phyloP scores from a whole-genome alignment of 2,329 filamentous ascomycete species.

The Cercospora nicotianae region DNA sequence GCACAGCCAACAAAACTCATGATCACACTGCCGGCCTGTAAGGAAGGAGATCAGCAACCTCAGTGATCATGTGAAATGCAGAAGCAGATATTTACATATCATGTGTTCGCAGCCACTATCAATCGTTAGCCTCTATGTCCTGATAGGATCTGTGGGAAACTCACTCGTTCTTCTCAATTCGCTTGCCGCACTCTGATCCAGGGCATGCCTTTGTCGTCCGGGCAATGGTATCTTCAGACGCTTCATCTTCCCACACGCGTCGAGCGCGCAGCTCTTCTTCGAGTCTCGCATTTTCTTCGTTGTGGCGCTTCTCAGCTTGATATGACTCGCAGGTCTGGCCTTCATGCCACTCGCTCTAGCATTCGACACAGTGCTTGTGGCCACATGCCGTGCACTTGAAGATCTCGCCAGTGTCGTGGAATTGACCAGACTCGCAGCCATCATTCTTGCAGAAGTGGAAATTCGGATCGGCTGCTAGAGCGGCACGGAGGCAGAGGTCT shows the following conservation, averaged over 20 bases:
- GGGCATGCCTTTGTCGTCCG: too few relatives aligned
- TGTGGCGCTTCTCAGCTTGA: too few relatives aligned
- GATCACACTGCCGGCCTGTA: conserved; percentile 10
- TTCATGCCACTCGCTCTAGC: conserved; percentile 28
- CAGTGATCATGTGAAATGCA: background rate
- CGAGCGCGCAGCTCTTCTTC: too few relatives aligned
- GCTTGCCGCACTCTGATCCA: too few relatives aligned
- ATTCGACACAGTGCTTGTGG: conserved; percentile 26
- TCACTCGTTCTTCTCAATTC: conserved; percentile 29
- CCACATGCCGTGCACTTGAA: conserved; percentile 30
- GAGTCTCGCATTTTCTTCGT: too few relatives aligned
- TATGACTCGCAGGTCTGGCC: conserved; percentile 30
- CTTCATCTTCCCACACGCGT: too few relatives aligned
- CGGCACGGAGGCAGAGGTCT: conserved; percentile 20
- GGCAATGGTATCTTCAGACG: too few relatives aligned
- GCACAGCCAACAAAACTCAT: conserved; percentile 24
- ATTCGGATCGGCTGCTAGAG: too few relatives aligned
- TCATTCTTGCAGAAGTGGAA: too few relatives aligned
- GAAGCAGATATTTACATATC: conserved; percentile 21
- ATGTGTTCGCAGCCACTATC: conserved; percentile 29
- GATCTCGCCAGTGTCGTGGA: conserved; percentile 28
- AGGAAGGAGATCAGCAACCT: background rate
- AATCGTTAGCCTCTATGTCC: too few relatives aligned
- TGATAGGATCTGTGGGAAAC: too few relatives aligned
- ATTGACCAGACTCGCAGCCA: too few relatives aligned